Percentiles rank a stretch among this genome's conserved stretches.
Evolutionary conservation across 2,329 filamentous ascomycete genomes (phyloP).

Genomic region (Fusarium luffae): DNA sequence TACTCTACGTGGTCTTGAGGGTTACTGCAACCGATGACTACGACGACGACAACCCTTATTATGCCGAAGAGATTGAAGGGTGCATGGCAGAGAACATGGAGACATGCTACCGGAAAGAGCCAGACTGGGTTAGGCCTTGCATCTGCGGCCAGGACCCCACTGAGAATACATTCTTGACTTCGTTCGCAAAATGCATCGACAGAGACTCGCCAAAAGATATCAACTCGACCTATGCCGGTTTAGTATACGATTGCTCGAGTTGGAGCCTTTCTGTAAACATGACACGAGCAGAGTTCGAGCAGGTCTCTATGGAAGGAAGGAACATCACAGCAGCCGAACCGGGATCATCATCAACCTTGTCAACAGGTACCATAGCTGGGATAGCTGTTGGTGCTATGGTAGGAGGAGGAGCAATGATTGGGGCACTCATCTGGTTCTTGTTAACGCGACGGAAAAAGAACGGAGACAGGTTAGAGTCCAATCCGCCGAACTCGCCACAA

Average conservation of each 20-base stretch:
- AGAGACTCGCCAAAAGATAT: neutral
- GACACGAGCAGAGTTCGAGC: neutral
- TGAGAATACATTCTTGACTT: neutral
- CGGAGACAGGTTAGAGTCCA: neutral
- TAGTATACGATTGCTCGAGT: neutral
- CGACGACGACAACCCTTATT: neutral
- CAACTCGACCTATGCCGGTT: neutral
- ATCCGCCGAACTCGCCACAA: neutral
- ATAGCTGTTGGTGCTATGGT: neutral
- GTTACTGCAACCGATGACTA: too few relatives aligned
- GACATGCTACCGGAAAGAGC: neutral
- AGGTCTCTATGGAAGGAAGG: neutral
- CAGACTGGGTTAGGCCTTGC: neutral
- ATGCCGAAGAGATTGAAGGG: neutral
- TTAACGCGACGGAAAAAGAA: neutral
- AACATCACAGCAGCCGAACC: neutral
- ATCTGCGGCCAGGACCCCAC: neutral
- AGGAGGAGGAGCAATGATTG: neutral
- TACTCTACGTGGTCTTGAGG: neutral
- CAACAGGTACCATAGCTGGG: neutral
- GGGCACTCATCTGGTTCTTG: neutral
- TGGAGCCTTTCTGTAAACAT: neutral
- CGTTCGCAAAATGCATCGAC: neutral
- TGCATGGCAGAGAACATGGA: neutral
- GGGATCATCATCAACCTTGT: neutral